Evolutionary conservation across 306 rosid species (phyloP).

Genomic region (Vigna radiata): DNA sequence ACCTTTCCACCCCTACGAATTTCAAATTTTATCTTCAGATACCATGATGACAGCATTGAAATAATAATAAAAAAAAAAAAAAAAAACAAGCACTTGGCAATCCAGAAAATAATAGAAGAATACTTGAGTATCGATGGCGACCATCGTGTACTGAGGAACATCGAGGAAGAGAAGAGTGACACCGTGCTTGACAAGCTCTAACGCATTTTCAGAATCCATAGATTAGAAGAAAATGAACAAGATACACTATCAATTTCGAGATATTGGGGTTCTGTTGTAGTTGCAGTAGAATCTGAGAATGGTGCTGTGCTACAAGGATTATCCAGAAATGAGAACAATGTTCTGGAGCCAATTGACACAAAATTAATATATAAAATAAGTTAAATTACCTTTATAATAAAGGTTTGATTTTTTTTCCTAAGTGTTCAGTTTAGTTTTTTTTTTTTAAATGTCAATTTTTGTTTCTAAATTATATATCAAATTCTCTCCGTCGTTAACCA

Average conservation of each 20-base stretch:
- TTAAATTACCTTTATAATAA: too few relatives aligned
- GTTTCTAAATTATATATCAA: too few relatives aligned
- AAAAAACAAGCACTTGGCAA: not conserved
- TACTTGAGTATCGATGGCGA: constrained; percentile 90
- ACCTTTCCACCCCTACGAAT: not conserved
- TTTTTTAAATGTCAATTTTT: too few relatives aligned
- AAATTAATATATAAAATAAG: not conserved
- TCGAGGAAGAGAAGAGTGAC: constrained; percentile 79
- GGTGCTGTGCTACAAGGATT: not conserved
- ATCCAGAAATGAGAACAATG: not conserved
- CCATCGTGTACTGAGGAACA: constrained; percentile 80
- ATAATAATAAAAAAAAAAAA: not conserved
- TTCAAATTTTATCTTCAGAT: constrained; percentile 28
- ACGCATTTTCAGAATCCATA: constrained; percentile 74
- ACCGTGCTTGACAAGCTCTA: constrained; percentile 76
- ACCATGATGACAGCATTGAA: not conserved
- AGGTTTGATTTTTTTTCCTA: too few relatives aligned
- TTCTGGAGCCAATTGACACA: not conserved
- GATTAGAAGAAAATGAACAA: not conserved
- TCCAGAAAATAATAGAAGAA: not conserved
- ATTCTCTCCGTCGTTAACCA: too few relatives aligned
- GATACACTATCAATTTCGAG: not conserved
- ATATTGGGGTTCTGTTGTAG: not conserved
- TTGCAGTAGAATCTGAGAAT: not conserved
- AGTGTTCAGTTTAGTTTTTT: too few relatives aligned